phyloP scores from a whole-genome alignment of 257 asterid species.

The Nicotiana noctiflora region DNA sequence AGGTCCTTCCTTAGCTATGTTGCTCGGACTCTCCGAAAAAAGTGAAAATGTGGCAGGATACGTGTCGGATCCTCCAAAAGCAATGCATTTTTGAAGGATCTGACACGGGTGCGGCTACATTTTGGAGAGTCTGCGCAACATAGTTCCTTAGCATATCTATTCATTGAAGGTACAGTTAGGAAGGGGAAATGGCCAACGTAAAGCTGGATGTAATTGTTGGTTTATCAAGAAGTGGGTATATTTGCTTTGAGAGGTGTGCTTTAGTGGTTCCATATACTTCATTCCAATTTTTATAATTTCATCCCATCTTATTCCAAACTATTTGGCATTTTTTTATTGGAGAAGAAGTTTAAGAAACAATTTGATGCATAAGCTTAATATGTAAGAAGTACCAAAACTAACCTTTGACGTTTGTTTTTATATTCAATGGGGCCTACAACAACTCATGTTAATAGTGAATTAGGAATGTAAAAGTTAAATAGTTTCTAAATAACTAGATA shows the following conservation, averaged over 20 bases:
- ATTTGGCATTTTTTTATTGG: neutral
- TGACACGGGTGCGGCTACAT: too few species aligned
- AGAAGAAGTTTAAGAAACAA: neutral
- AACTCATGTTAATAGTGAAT: neutral
- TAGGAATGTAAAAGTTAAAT: neutral
- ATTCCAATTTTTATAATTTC: neutral
- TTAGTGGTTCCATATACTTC: neutral
- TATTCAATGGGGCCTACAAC: neutral
- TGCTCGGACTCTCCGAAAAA: too few species aligned
- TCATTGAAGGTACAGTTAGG: neutral
- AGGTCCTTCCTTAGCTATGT: neutral
- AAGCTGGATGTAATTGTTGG: neutral
- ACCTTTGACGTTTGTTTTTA: neutral
- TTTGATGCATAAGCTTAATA: neutral
- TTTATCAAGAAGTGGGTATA: neutral
- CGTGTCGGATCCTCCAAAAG: too few species aligned
- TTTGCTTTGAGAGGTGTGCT: neutral
- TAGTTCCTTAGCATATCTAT: neutral
- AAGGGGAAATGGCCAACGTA: neutral
- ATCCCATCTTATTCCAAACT: neutral
- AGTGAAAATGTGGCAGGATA: too few species aligned
- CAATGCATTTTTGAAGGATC: too few species aligned
- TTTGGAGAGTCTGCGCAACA: too few species aligned
- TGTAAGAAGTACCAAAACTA: neutral
- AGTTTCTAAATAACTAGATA: neutral